A percentile compares a stretch with the other conserved stretches of the same genome.
Conservation (phyloP, 495 filamentous ascomycete genomes). For the Melanomma pulvis-pyrius region DNA sequence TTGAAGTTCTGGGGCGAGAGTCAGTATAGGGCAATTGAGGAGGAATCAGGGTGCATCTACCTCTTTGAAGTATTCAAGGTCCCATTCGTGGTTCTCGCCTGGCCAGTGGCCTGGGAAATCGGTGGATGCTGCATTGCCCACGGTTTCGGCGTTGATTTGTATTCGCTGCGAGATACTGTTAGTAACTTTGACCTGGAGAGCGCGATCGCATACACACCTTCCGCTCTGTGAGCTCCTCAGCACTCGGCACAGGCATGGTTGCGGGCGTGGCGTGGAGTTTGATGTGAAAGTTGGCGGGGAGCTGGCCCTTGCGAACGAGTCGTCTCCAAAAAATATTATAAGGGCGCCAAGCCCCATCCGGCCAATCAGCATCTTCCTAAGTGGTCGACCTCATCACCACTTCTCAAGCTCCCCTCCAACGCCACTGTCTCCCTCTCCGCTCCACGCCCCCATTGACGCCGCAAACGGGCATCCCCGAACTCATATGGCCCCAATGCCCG, state of each 20-base stretch:
- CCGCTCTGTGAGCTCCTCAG: conserved; percentile 41
- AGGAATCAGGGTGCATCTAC: conserved; percentile 42
- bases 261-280: conserved; percentile 2
- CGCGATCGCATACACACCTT: conserved; percentile 28
- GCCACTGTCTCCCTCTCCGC: conserved; percentile 24
- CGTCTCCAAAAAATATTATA: conserved; percentile 5
- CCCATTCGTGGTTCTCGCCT: conserved; percentile 88
- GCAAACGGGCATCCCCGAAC: conserved; percentile 22
- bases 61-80: conserved; percentile 70
- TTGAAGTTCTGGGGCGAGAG: conserved; percentile 56
- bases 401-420: conserved; percentile 21
- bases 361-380: conserved; percentile 16
- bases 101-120: conserved; percentile 91
- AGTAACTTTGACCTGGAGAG: neutral
- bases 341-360: conserved; percentile 4
- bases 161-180: conserved; percentile 62
- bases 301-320: neutral
- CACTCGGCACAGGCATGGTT: conserved; percentile 24
- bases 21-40: conserved; percentile 4
- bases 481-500: conserved; percentile 59
- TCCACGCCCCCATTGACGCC: conserved; percentile 25
- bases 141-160: conserved; percentile 81
- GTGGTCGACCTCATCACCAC: conserved; percentile 28
- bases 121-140: conserved; percentile 82
- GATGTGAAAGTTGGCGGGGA: conserved; percentile 14